Conservation (phyloP, 805 yeast species). For the Metschnikowia baotianmanensis region DNA sequence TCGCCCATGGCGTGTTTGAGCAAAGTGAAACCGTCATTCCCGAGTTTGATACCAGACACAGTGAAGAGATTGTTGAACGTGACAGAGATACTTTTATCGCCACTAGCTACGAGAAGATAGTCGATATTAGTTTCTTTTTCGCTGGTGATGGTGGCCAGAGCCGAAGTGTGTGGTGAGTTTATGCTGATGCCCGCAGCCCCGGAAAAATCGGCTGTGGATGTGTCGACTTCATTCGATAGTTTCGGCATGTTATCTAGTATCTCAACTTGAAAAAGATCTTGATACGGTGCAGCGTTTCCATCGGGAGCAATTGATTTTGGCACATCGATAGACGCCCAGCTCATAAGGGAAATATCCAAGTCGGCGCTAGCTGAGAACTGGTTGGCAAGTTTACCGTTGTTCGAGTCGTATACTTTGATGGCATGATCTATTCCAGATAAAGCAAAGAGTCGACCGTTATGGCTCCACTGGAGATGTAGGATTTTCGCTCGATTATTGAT, state of each 20-base stretch:
- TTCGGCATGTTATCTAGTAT: constrained; percentile 35
- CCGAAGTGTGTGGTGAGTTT: constrained; percentile 8
- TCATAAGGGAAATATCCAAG: constrained; percentile 17
- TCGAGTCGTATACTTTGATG: constrained; percentile 45
- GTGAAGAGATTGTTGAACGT: constrained; percentile 34
- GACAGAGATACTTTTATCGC: constrained; percentile 22
- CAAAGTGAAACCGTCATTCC: constrained; percentile 11
- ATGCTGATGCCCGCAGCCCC: neutral
- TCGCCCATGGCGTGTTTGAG: constrained; percentile 23
- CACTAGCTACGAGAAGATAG: constrained; percentile 27
- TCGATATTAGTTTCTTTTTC: constrained; percentile 17
- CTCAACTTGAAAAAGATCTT: constrained; percentile 28
- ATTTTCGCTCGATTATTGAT: constrained; percentile 36
- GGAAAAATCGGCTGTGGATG: constrained; percentile 4
- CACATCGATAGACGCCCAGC: constrained; percentile 17
- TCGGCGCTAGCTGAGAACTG: constrained; percentile 19
- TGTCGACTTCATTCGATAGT: constrained; percentile 19
- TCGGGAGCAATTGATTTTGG: constrained; percentile 3
- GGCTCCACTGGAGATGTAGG: constrained; percentile 30
- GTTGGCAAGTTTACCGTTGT: constrained; percentile 42
- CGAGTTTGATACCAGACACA: constrained; percentile 25
- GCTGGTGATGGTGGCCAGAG: constrained; percentile 13
- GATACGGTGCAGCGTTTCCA: constrained; percentile 8
- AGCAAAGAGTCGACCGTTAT: constrained; percentile 41
- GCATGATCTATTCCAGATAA: constrained; percentile 44